These are phyloP conservation scores for Neonectria magnoliae DNA, from an alignment of 2,329 filamentous ascomycete genomes.

Conservation along the genomic window DNA sequence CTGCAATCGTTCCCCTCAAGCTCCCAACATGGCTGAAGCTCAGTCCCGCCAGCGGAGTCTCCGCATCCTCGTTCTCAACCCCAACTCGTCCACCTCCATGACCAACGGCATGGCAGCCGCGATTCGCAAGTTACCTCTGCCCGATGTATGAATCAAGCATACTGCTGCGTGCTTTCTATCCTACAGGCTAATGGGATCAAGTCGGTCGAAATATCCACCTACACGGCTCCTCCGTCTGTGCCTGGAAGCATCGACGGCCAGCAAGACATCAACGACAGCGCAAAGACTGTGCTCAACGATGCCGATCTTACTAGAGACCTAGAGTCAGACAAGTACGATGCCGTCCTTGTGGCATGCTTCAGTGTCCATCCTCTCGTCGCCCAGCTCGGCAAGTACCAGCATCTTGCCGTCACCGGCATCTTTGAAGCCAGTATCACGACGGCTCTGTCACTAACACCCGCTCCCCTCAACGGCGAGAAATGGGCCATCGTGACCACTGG, in stretches of 20 bases:
- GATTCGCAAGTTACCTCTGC: slow-evolving; percentile 53
- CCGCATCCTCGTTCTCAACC: slow-evolving; percentile 77
- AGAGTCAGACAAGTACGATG: slow-evolving; percentile 67
- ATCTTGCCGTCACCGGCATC: slow-evolving; percentile 67
- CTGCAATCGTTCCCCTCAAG: not conserved
- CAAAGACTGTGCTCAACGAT: slow-evolving; percentile 68
- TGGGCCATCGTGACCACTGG: slow-evolving; percentile 95
- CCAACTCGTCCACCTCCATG: slow-evolving; percentile 80
- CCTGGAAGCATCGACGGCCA: slow-evolving; percentile 83
- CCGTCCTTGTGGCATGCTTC: slow-evolving; percentile 89
- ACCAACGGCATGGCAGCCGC: slow-evolving; percentile 69
- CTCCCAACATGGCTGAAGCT: slow-evolving; percentile 35
- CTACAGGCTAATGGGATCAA: slow-evolving; percentile 28
- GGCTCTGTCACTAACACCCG: slow-evolving; percentile 61
- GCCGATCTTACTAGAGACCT: slow-evolving; percentile 52
- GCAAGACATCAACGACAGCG: slow-evolving; percentile 72
- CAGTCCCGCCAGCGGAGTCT: slow-evolving; percentile 31
- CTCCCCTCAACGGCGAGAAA: slow-evolving; percentile 48
- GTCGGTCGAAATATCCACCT: slow-evolving; percentile 65
- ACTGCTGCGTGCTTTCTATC: not conserved
- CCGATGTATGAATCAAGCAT: slow-evolving; percentile 34
- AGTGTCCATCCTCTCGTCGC: slow-evolving; percentile 82
- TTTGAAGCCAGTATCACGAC: slow-evolving; percentile 84
- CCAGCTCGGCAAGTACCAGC: slow-evolving; percentile 56
- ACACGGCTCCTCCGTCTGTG: slow-evolving; percentile 70